These are phyloP conservation scores for Xerophyta viscosa DNA, from an alignment of 106 monocot genomes.

Conservation along the genomic window DNA sequence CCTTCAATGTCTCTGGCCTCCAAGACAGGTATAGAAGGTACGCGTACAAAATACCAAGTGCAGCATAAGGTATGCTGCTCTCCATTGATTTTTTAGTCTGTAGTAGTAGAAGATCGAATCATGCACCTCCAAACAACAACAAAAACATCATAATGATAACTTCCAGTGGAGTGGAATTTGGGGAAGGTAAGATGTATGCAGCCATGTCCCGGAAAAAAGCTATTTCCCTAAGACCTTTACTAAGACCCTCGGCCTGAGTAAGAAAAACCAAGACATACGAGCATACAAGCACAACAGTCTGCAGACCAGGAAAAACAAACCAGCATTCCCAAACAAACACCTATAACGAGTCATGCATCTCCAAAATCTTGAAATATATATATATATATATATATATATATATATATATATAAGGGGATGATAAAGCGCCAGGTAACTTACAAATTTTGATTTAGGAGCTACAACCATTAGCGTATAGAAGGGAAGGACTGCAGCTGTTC, in stretches of 20 bases:
- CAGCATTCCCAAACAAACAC: too few species aligned
- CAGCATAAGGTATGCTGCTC: conserved; percentile 56
- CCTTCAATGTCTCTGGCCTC: conserved; percentile 60
- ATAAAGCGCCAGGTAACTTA: conserved; percentile 11
- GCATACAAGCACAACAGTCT: too few species aligned
- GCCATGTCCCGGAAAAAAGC: too few species aligned
- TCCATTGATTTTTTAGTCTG: conserved; percentile 81
- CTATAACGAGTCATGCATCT: neutral
- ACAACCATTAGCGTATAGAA: conserved; percentile 94
- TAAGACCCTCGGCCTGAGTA: too few species aligned
- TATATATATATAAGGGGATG: neutral
- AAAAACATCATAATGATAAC: too few species aligned
- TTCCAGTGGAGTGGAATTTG: too few species aligned
- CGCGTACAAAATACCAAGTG: conserved; percentile 59
- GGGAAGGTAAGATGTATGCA: too few species aligned
- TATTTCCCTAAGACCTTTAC: too few species aligned
- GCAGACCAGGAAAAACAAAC: too few species aligned
- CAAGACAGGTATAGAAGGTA: conserved; percentile 87
- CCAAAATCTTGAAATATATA: neutral
- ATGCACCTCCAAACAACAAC: too few species aligned
- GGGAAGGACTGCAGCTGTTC: conserved; percentile 89
- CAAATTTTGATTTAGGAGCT: conserved; percentile 70
- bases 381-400: neutral
- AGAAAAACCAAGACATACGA: too few species aligned
- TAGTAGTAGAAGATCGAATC: neutral